Conservation (phyloP, 768 basidiomycete species). For the Peribolospora baueri region DNA sequence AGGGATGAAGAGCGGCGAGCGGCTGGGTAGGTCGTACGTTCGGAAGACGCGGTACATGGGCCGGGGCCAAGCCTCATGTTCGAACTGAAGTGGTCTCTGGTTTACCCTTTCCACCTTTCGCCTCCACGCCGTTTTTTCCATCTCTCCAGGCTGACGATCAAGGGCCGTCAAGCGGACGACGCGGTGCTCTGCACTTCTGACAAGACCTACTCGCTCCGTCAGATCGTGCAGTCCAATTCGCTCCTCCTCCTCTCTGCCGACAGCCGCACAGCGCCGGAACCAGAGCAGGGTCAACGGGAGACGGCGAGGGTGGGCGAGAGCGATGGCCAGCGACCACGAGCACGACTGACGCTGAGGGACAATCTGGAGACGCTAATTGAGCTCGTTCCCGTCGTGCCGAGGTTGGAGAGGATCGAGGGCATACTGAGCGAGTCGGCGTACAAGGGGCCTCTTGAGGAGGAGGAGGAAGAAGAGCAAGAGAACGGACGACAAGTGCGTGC, state of each 20-base stretch:
- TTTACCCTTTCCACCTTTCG: too few species aligned
- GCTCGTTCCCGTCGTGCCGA: slow-evolving; percentile 49
- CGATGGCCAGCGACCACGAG: slow-evolving; percentile 11
- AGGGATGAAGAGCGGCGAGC: too few species aligned
- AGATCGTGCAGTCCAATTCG: slow-evolving; percentile 72
- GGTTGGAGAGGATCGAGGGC: slow-evolving; percentile 35
- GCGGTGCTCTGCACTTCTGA: slow-evolving; percentile 67
- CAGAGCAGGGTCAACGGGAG: neutral
- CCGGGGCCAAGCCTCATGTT: too few species aligned
- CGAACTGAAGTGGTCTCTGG: too few species aligned
- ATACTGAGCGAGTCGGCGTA: slow-evolving; percentile 44
- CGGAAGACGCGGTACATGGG: too few species aligned
- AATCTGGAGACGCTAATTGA: slow-evolving; percentile 46
- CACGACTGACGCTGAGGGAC: slow-evolving; percentile 10
- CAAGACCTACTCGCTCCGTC: slow-evolving; percentile 58
- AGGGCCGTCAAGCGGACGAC: slow-evolving; percentile 56
- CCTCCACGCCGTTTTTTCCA: too few species aligned
- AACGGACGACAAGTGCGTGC: too few species aligned
- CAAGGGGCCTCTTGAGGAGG: slow-evolving; percentile 33
- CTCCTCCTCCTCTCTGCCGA: slow-evolving; percentile 43
- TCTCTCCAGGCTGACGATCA: slow-evolving; percentile 25
- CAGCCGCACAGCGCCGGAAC: neutral
- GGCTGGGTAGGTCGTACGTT: too few species aligned
- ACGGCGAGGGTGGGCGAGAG: slow-evolving; percentile 7
- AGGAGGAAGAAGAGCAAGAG: neutral